These are phyloP conservation scores for Suillus paluster DNA, from an alignment of 768 basidiomycete genomes.

Conservation along the genomic window DNA sequence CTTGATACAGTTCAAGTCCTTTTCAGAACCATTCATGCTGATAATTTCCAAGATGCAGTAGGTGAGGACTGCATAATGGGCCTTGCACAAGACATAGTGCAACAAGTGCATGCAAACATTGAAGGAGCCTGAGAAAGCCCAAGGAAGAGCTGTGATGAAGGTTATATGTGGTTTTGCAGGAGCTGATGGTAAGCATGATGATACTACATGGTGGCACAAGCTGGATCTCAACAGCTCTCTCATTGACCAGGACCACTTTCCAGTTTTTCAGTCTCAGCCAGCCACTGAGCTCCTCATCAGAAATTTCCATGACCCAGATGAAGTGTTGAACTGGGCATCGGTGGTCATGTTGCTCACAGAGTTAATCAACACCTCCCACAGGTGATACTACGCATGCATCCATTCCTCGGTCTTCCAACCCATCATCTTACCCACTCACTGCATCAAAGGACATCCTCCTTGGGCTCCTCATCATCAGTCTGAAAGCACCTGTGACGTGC, in stretches of 20 bases:
- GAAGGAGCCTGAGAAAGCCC: constrained; percentile 91
- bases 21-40: constrained; percentile 72
- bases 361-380: constrained; percentile 57
- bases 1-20: constrained; percentile 72
- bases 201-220: not conserved
- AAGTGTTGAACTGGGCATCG: constrained; percentile 65
- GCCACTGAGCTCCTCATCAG: constrained; percentile 76
- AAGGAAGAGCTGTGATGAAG: constrained; percentile 87
- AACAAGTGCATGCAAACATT: constrained; percentile 81
- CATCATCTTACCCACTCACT: constrained; percentile 45
- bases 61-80: constrained; percentile 47
- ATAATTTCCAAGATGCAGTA: constrained; percentile 42
- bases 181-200: constrained; percentile 68
- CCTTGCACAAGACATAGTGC: constrained; percentile 74
- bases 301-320: constrained; percentile 75
- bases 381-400: constrained; percentile 39
- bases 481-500: constrained; percentile 55
- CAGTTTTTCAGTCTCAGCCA: constrained; percentile 65
- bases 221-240: not conserved
- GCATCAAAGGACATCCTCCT: constrained; percentile 80
- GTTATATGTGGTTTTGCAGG: constrained; percentile 76
- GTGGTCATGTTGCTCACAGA: constrained; percentile 72
- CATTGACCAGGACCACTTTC: constrained; percentile 63
- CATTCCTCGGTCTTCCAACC: constrained; percentile 13
- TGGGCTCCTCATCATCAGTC: constrained; percentile 61